phyloP scores from a whole-genome alignment of 768 basidiomycete species.

The Leccinellum rugosiceps region DNA sequence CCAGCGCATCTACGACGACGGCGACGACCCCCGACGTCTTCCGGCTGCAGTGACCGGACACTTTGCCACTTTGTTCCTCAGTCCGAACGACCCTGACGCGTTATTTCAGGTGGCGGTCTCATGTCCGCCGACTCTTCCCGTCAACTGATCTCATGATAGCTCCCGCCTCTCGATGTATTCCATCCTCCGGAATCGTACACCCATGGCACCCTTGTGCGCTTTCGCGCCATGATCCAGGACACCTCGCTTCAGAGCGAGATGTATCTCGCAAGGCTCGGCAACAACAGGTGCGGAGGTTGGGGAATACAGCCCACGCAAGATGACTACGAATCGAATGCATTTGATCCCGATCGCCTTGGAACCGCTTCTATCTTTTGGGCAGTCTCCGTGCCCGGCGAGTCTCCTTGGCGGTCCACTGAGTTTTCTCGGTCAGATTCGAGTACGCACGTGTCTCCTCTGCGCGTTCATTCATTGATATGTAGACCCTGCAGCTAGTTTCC shows the following conservation, averaged over 20 bases:
- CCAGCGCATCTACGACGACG: slow-evolving; percentile 42
- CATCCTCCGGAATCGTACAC: slow-evolving; percentile 48
- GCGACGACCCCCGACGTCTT: slow-evolving; percentile 27
- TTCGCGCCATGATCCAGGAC: slow-evolving; percentile 80
- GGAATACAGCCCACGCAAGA: slow-evolving; percentile 44
- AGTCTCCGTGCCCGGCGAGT: slow-evolving; percentile 68
- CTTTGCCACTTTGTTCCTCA: slow-evolving; percentile 44
- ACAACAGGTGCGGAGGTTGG: slow-evolving; percentile 68
- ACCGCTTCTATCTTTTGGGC: slow-evolving; percentile 72
- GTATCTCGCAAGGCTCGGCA: slow-evolving; percentile 51
- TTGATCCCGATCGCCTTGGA: slow-evolving; percentile 51
- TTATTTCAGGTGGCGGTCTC: slow-evolving; percentile 18
- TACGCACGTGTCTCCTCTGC: slow-evolving; percentile 12
- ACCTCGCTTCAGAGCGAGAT: slow-evolving; percentile 71
- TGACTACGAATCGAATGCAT: slow-evolving; percentile 5
- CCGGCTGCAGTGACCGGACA: slow-evolving; percentile 43
- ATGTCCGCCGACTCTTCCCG: slow-evolving; percentile 2
- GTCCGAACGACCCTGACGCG: slow-evolving; percentile 29
- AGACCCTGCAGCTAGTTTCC: slow-evolving; percentile 19
- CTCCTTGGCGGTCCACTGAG: slow-evolving; percentile 48
- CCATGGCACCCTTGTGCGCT: slow-evolving; percentile 61
- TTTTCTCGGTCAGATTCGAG: slow-evolving; percentile 20
- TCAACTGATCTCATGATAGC: slow-evolving; percentile 36
- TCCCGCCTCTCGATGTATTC: slow-evolving; percentile 50
- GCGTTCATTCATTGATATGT: not conserved